Evolutionary conservation across 345 rosid species (phyloP), one percentile per base, ranked within the genome.

Genomic region (Reutealis trisperma): DNA sequence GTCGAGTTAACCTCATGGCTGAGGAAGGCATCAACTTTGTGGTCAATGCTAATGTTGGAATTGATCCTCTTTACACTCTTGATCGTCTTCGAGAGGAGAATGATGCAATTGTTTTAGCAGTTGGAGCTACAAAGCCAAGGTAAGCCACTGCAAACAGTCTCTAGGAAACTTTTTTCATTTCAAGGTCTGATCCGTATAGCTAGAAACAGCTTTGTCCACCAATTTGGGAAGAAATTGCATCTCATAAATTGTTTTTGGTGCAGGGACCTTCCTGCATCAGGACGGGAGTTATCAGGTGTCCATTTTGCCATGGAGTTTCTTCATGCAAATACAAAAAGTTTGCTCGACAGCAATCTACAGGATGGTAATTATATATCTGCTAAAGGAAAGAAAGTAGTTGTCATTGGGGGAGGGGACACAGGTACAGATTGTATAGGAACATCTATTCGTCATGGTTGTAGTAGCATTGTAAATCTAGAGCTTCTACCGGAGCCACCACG

Each of bases 351-450:
- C 84, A 86, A 85, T 75, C 92, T 87, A 21, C 68, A 89, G 77
- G 97, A 96, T 71, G 96, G 97, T 66, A 90, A 88, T 73, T 91
- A 91, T 87, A 90, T 94, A 66, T 92, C 97, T 18, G 99, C 98
- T 8, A 89, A 91, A 77, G 97, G 93, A 42, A 96, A 94, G 87
- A 96, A 89, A 83, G 96, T 94, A 41, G 93, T 94, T 2, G 99
- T 96, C 76, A 96, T 96, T 73, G 99, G 99, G 61, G 99, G 99
- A 75, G 99, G 99, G 41, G 99, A 96, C 84, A 96, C 99, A 0
- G 99, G 99, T 11, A 96, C 98, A 18, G 99, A 96, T 86, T 96
- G 99, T 78, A 89, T 96, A 6, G 99, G 97, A 69, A 96, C 99
- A 67, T 96, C 99, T 9, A 90, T 96, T 73, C 92, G 99, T 21